Base-by-base conservation (phyloP, 1,284 basidiomycete genomes). In the Trametes hirsuta region DNA sequence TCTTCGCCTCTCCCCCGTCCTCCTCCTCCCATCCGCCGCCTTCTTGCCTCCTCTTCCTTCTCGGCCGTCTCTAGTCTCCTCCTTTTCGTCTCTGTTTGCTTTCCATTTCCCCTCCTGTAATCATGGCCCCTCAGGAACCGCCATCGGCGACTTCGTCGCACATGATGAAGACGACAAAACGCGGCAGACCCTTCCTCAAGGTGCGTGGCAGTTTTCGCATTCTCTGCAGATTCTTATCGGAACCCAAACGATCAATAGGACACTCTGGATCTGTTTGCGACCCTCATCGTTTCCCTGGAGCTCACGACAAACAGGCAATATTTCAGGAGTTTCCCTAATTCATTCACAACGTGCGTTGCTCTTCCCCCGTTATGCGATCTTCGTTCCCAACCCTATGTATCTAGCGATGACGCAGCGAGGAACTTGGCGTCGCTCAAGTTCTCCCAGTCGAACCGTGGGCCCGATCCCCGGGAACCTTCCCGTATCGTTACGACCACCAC, bases 401-500 rank as follows among this genome's bases (percentile, higher is more conserved):
- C n/a, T 68, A 96, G 94, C 63, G 97, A 99, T 74, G 96, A 98
- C 76, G 97, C 97, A 8, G 94, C 93, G 15, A 84, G 87, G 71
- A 98, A 99, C 74, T 81, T 99, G 44, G 91, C 95, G 35, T 95
- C 94, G 3, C 88, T 99, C 73, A 98, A 98, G 76, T 99, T 99
- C 75, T 97, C 96, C 24, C 97, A 99, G 80, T 98, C 97, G 55
- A 97, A 97, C 78, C 94, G 97, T 68, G 91, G 94, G 61, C 94
- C 96, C 69, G 97, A 99, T 83, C 96, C 97, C 61, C 92, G 94
- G 78, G 96, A 99, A 77, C 95, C 95, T 64, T 88, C 93, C 75
- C 90, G 97, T 70, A 95, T 99, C 74, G 91, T 99, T 70, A 98
- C 97, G 67, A 99, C 97, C 1, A 99, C 97, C 0, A 99, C 97